Evolutionary conservation across 2,329 filamentous ascomycete species (phyloP).

Genomic region (Zopfia rhizophila): DNA sequence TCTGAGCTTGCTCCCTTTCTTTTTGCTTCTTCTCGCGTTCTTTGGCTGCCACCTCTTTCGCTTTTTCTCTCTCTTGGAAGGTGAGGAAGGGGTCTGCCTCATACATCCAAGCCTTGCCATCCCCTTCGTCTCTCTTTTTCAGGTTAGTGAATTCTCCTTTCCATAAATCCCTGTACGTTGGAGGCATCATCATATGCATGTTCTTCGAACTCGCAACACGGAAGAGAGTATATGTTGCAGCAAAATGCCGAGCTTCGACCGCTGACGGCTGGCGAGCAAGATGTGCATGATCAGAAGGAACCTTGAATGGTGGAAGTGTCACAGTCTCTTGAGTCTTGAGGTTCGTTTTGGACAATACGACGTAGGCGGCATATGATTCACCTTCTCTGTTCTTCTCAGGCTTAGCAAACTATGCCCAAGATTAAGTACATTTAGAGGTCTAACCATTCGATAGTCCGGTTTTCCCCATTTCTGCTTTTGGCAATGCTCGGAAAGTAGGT

Average conservation of each 20-base stretch:
- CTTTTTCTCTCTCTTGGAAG: conserved; percentile 80
- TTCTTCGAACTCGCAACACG: conserved; percentile 96
- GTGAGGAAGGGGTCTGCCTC: conserved; percentile 93
- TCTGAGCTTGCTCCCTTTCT: conserved; percentile 68
- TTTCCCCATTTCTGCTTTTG: conserved; percentile 96
- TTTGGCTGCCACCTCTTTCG: conserved; percentile 79
- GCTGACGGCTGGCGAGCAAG: conserved; percentile 80
- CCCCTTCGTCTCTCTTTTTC: conserved; percentile 82
- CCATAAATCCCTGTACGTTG: conserved; percentile 89
- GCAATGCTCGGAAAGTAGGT: conserved; percentile 91
- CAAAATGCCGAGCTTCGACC: conserved; percentile 91
- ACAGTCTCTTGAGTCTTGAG: conserved; percentile 83
- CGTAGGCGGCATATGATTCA: conserved; percentile 81
- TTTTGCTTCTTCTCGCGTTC: conserved; percentile 73
- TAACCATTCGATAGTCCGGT: conserved; percentile 86
- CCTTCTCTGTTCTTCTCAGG: conserved; percentile 70
- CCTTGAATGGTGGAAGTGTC: conserved; percentile 81
- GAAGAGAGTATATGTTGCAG: conserved; percentile 90
- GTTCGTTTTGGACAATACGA: conserved; percentile 79
- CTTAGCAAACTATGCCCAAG: conserved; percentile 19
- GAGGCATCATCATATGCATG: conserved; percentile 91
- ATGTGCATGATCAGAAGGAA: conserved; percentile 80
- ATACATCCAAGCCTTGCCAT: conserved; percentile 87
- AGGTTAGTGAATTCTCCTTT: conserved; percentile 84
- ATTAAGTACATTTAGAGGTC: conserved; percentile 1